These are phyloP conservation scores for Trypanosoma cruzi DNA, from an alignment of 208 protist genomes.

Conservation along the genomic window DNA sequence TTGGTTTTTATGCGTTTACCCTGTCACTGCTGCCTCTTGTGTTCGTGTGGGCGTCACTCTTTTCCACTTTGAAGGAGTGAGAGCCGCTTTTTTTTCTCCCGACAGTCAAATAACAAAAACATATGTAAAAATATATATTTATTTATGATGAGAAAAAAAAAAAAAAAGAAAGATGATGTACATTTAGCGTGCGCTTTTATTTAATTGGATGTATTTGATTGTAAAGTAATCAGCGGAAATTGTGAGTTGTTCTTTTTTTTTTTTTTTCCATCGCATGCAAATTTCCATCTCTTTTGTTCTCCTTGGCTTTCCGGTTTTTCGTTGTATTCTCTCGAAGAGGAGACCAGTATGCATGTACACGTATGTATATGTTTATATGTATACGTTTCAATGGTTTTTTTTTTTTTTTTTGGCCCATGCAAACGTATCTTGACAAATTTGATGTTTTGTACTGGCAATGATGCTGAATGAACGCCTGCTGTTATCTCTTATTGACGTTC, in stretches of 20 bases:
- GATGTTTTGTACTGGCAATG: not conserved
- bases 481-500: not conserved
- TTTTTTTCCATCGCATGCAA: not conserved
- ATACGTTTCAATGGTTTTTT: not conserved
- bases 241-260: slow-evolving; percentile 10
- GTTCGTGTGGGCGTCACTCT: too few relatives aligned
- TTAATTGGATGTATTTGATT: not conserved
- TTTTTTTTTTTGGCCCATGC: not conserved
- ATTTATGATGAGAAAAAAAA: too few relatives aligned
- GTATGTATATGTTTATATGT: too few relatives aligned
- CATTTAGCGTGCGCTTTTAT: not conserved
- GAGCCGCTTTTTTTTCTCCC: not conserved
- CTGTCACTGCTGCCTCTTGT: too few relatives aligned
- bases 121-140: too few relatives aligned
- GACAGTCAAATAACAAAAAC: not conserved
- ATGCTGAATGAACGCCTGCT: not conserved
- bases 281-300: slow-evolving; percentile 3
- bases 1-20: too few relatives aligned
- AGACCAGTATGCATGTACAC: too few relatives aligned
- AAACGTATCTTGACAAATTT: too few relatives aligned
- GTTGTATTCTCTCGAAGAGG: not conserved
- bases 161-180: not conserved
- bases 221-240: too few relatives aligned
- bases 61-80: too few relatives aligned
- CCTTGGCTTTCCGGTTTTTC: not conserved